A percentile compares a stretch with the other conserved stretches of the same genome.
Conservation (phyloP, 75 land plant genomes). For the Isoetes taiwanensis region DNA sequence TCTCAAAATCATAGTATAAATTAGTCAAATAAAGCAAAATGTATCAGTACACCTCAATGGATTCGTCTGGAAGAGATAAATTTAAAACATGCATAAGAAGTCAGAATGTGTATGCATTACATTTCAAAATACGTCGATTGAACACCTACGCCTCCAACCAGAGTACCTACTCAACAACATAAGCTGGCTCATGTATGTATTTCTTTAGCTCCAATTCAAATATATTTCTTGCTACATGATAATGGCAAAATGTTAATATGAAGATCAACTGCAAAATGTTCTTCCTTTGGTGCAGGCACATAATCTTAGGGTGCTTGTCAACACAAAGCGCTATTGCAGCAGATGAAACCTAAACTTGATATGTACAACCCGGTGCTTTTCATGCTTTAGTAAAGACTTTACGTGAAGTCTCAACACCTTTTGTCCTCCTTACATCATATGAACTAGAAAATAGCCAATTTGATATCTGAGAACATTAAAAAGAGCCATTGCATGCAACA, state of each 20-base stretch:
- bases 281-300: neutral
- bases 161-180: constrained; percentile 67
- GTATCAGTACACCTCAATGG: constrained; percentile 98
- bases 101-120: no score
- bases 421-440: constrained; percentile 86
- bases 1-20: no score
- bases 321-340: constrained; percentile 90
- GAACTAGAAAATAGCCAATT: no score
- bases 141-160: no score
- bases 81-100: constrained; percentile 90
- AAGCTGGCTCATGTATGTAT: constrained; percentile 81
- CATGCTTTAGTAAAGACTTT: constrained; percentile 84
- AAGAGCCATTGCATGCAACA: no score
- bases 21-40: no score
- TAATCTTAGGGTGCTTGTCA: constrained; percentile 95
- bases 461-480: no score
- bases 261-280: no score
- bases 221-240: constrained; percentile 86
- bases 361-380: constrained; percentile 75
- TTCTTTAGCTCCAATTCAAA: constrained; percentile 90
- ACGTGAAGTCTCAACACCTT: constrained; percentile 92
- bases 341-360: constrained; percentile 93
- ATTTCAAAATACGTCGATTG: no score
- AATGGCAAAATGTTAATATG: no score
- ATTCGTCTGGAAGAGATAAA: constrained; percentile 74